A percentile compares a stretch with the other conserved stretches of the same genome.
Conservation (phyloP, 345 rosid genomes). For the Citrus trifoliata region DNA sequence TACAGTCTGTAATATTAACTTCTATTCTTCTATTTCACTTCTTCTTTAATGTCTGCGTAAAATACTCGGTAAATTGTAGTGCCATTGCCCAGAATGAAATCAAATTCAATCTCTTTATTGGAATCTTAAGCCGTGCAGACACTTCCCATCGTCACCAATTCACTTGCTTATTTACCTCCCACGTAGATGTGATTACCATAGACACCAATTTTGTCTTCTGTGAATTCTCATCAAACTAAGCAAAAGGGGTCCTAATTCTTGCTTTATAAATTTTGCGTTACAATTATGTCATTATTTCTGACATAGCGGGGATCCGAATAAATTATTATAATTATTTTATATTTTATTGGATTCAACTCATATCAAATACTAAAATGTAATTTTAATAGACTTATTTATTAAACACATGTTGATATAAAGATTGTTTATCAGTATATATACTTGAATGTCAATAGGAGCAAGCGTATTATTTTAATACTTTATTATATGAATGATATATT, state of each 20-base stretch:
- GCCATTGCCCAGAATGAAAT: background rate
- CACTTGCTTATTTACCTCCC: slow-evolving; percentile 32
- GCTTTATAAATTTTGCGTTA: slow-evolving; percentile 31
- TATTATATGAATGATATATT: no score
- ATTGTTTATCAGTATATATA: no score
- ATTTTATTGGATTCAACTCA: no score
- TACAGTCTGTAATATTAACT: slow-evolving; percentile 9
- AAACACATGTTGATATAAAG: no score
- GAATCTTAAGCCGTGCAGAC: slow-evolving; percentile 32
- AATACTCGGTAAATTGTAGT: background rate
- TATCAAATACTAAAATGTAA: no score
- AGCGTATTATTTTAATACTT: no score
- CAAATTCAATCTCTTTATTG: slow-evolving; percentile 33
- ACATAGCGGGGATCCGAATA: background rate
- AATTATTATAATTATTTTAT: no score
- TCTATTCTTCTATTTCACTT: slow-evolving; percentile 9
- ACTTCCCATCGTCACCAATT: slow-evolving; percentile 33
- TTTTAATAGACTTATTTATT: no score
- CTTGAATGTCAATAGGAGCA: no score
- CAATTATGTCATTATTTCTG: slow-evolving; percentile 35
- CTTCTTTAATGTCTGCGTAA: slow-evolving; percentile 12
- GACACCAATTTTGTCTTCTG: slow-evolving; percentile 39
- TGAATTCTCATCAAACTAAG: slow-evolving; percentile 25
- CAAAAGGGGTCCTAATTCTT: slow-evolving; percentile 15
- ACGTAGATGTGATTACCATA: slow-evolving; percentile 5